Percentiles rank a stretch among this genome's conserved stretches.
phyloP scores from a whole-genome alignment of 2,329 filamentous ascomycete genomes.

The Alternaria gaisen region DNA sequence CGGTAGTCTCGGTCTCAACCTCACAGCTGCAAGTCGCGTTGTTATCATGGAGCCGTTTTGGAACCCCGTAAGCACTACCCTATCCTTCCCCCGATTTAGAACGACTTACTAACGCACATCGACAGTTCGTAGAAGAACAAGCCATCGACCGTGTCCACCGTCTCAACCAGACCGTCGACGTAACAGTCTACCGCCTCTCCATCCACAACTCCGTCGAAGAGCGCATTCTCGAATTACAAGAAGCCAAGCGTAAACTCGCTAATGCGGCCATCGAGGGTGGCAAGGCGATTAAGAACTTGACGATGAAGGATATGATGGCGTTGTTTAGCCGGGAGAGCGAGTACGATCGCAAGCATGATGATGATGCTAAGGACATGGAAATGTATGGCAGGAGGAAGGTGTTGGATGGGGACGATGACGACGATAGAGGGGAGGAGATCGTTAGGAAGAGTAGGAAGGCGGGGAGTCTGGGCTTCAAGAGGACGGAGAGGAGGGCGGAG shows the following conservation, averaged over 20 bases:
- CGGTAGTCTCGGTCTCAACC: slow-evolving; percentile 88
- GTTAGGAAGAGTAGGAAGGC: slow-evolving; percentile 34
- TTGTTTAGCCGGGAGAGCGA: slow-evolving; percentile 80
- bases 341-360: slow-evolving; percentile 55
- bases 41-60: slow-evolving; percentile 98
- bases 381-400: slow-evolving; percentile 48
- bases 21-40: slow-evolving; percentile 91
- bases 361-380: slow-evolving; percentile 44
- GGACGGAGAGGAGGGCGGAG: slow-evolving; percentile 38
- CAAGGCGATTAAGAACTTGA: slow-evolving; percentile 82
- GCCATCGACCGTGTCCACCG: slow-evolving; percentile 98
- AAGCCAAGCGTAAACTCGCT: slow-evolving; percentile 92
- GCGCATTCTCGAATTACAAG: slow-evolving; percentile 91
- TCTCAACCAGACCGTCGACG: slow-evolving; percentile 95
- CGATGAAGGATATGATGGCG: slow-evolving; percentile 90
- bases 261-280: slow-evolving; percentile 87
- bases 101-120: not conserved
- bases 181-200: slow-evolving; percentile 93
- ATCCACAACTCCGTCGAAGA: slow-evolving; percentile 89
- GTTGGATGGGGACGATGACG: slow-evolving; percentile 27
- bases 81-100: not conserved
- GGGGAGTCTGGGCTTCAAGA: slow-evolving; percentile 37
- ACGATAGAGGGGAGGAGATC: slow-evolving; percentile 21
- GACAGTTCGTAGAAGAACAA: slow-evolving; percentile 93
- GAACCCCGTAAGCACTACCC: slow-evolving; percentile 75